Evolutionary conservation across 139 green algal genomes (phyloP).

Genomic region (Edaphochlamys debaryana): DNA sequence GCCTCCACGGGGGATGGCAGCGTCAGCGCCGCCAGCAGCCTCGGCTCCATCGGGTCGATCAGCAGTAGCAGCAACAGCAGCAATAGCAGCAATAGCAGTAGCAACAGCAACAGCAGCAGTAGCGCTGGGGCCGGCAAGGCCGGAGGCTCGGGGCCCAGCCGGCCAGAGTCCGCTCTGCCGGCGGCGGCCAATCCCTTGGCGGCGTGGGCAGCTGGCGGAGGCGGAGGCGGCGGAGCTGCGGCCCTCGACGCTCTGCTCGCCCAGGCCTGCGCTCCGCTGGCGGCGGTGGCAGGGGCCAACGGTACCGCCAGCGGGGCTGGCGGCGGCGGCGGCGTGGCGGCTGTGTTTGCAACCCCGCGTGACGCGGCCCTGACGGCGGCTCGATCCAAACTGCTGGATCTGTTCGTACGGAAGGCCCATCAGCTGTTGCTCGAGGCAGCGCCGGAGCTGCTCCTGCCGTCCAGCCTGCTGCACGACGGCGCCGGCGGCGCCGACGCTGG

Average conservation of each 20-base stretch:
- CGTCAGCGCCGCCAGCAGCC: not conserved
- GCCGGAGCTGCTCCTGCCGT: slow-evolving; percentile 11
- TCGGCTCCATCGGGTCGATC: not conserved
- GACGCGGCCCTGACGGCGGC: slow-evolving; percentile 12
- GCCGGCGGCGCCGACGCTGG: not conserved
- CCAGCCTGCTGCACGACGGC: not conserved
- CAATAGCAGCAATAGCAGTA: not conserved
- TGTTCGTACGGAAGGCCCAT: slow-evolving; percentile 26
- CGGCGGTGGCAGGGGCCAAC: no score
- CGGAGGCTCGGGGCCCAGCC: no score
- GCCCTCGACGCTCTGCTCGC: slow-evolving; percentile 10
- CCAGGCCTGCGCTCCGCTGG: slow-evolving; percentile 9
- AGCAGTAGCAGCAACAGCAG: slow-evolving; percentile 1
- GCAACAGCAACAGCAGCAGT: not conserved
- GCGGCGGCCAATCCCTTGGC: not conserved
- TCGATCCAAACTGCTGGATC: slow-evolving; percentile 25
- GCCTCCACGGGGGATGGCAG: not conserved
- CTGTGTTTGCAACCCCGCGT: not conserved
- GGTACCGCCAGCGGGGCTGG: no score
- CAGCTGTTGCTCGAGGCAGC: slow-evolving; percentile 29
- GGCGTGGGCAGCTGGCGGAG: not conserved
- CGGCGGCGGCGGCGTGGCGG: no score
- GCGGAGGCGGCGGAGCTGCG: not conserved
- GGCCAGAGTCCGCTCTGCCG: not conserved
- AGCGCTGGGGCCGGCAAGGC: no score